Evolutionary conservation across 2,329 filamentous ascomycete genomes (phyloP).

Genomic region (Coleophoma eucalyptorum): DNA sequence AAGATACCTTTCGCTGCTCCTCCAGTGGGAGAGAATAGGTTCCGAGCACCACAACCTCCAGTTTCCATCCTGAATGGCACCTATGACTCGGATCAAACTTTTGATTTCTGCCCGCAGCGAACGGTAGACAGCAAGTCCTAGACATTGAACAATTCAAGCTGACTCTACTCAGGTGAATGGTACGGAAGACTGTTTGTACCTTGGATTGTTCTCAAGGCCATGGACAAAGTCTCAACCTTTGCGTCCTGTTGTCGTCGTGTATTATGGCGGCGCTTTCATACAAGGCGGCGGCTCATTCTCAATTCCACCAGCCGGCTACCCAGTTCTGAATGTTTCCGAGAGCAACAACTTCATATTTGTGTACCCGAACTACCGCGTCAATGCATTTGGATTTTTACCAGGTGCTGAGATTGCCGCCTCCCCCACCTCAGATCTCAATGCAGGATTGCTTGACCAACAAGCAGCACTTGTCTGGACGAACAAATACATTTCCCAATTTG

Average conservation of each 20-base stretch:
- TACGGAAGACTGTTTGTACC: slow-evolving; percentile 57
- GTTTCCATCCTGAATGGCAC: slow-evolving; percentile 38
- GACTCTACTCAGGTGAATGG: slow-evolving; percentile 36
- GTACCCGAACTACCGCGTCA: slow-evolving; percentile 61
- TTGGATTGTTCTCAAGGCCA: slow-evolving; percentile 55
- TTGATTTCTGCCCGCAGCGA: slow-evolving; percentile 56
- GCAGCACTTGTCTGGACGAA: slow-evolving; percentile 55
- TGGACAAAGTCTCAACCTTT: slow-evolving; percentile 41
- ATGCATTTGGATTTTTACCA: slow-evolving; percentile 65
- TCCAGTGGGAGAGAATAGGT: slow-evolving; percentile 52
- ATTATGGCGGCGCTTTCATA: slow-evolving; percentile 60
- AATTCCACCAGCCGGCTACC: slow-evolving; percentile 53
- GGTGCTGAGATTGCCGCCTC: slow-evolving; percentile 46
- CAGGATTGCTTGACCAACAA: slow-evolving; percentile 60
- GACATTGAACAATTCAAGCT: not conserved
- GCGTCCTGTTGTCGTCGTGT: slow-evolving; percentile 55
- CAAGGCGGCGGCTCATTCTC: slow-evolving; percentile 50
- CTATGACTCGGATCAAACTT: slow-evolving; percentile 51
- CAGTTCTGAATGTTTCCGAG: slow-evolving; percentile 50
- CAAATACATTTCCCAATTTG: slow-evolving; percentile 54
- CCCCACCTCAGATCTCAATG: slow-evolving; percentile 52
- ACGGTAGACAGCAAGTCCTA: slow-evolving; percentile 30
- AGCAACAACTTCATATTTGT: slow-evolving; percentile 50
- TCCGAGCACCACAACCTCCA: slow-evolving; percentile 57
- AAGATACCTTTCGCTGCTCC: slow-evolving; percentile 60